phyloP scores from a whole-genome alignment of 106 monocot genomes.

The Allium sativum region DNA sequence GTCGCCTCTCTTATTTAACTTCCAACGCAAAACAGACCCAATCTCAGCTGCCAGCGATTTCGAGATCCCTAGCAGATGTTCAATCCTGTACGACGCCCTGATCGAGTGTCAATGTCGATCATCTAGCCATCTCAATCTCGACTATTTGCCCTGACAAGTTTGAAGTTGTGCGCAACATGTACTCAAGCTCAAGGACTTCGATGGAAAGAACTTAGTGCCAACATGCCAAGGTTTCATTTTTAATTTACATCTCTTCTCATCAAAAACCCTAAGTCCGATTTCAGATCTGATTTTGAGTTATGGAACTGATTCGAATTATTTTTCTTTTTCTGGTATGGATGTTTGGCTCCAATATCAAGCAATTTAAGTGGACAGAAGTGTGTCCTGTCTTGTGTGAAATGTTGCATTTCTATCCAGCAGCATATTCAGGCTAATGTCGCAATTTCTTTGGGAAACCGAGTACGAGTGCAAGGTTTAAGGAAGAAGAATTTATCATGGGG shows the following conservation, averaged over 20 bases:
- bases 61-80: slow-evolving; percentile 19
- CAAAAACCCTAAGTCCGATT: slow-evolving; percentile 11
- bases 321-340: too few relatives aligned
- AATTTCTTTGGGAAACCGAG: too few relatives aligned
- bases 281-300: background rate
- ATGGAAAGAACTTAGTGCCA: slow-evolving; percentile 26
- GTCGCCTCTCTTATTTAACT: too few relatives aligned
- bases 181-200: slow-evolving; percentile 54
- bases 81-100: slow-evolving; percentile 32
- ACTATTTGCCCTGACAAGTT: slow-evolving; percentile 50
- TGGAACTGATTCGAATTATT: too few relatives aligned
- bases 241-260: slow-evolving; percentile 27
- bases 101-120: slow-evolving; percentile 46
- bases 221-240: slow-evolving; percentile 24
- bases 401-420: too few relatives aligned
- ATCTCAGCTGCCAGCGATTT: background rate
- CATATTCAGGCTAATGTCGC: too few relatives aligned
- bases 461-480: too few relatives aligned
- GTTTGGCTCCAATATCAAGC: too few relatives aligned
- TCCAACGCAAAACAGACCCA: too few relatives aligned
- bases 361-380: too few relatives aligned
- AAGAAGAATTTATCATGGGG: too few relatives aligned
- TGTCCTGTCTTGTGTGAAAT: too few relatives aligned
- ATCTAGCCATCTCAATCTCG: slow-evolving; percentile 27
- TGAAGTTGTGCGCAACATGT: slow-evolving; percentile 61